Evolutionary conservation across 441 rosid species (phyloP).

Genomic region (Aquilaria agallochum): DNA sequence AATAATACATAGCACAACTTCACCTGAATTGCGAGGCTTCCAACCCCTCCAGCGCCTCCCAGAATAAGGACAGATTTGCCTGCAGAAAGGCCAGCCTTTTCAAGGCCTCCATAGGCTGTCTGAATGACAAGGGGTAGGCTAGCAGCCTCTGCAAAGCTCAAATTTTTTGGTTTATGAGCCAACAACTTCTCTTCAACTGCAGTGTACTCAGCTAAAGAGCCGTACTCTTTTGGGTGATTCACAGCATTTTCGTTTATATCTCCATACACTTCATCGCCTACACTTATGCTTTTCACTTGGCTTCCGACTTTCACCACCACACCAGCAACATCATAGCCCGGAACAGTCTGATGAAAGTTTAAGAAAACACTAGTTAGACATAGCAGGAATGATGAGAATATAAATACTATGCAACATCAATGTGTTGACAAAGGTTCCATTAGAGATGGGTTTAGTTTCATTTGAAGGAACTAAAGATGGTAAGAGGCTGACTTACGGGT

Average conservation of each 20-base stretch:
- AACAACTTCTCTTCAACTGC: slow-evolving; percentile 77
- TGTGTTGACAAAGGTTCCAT: too few species aligned
- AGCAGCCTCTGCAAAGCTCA: slow-evolving; percentile 78
- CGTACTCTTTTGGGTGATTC: slow-evolving; percentile 71
- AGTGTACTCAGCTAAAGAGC: slow-evolving; percentile 76
- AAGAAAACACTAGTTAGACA: background rate
- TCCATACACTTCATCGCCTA: slow-evolving; percentile 82
- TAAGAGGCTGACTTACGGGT: slow-evolving; percentile 37
- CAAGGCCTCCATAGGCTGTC: slow-evolving; percentile 85
- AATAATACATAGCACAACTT: background rate
- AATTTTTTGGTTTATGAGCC: slow-evolving; percentile 74
- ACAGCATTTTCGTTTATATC: slow-evolving; percentile 72
- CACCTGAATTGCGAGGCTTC: slow-evolving; percentile 90
- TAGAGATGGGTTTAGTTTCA: too few species aligned
- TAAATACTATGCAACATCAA: background rate
- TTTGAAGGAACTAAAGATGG: background rate
- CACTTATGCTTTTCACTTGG: slow-evolving; percentile 62
- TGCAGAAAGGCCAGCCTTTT: slow-evolving; percentile 60
- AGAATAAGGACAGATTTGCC: slow-evolving; percentile 83
- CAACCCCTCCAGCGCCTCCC: slow-evolving; percentile 94
- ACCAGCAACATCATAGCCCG: slow-evolving; percentile 88
- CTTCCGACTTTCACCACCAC: slow-evolving; percentile 78
- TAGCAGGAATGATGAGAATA: background rate
- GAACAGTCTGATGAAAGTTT: slow-evolving; percentile 50
- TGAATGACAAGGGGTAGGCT: slow-evolving; percentile 78